Conservation (phyloP, 192 early-diverging fungal species). For the Funneliformis mosseae region DNA sequence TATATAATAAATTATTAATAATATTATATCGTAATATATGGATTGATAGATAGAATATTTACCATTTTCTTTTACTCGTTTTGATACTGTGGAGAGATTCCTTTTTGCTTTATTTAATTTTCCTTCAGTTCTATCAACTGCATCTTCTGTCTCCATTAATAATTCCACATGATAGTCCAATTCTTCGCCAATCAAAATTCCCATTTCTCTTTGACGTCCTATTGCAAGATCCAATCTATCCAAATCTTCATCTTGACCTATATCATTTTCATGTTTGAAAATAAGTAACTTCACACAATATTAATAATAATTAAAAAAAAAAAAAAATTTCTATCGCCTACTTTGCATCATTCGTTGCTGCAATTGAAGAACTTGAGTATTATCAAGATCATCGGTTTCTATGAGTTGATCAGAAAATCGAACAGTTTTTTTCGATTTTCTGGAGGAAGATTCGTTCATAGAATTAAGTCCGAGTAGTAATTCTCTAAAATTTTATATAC, state of each 20-base stretch:
- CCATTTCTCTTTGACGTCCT: conserved; percentile 69
- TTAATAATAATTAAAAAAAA: neutral
- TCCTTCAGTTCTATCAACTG: conserved; percentile 59
- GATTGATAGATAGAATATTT: conserved; percentile 29
- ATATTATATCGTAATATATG: neutral
- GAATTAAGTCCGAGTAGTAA: conserved; percentile 34
- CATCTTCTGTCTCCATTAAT: conserved; percentile 70
- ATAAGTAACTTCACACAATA: conserved; percentile 4
- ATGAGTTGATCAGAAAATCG: conserved; percentile 48
- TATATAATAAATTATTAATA: neutral
- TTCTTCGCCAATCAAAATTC: conserved; percentile 74
- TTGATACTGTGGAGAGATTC: conserved; percentile 53
- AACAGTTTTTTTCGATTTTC: conserved; percentile 40
- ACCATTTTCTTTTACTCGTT: conserved; percentile 57
- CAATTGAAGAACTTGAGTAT: conserved; percentile 58
- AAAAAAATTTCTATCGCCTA: conserved; percentile 35
- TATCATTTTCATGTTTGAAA: neutral
- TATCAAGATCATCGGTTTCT: conserved; percentile 46
- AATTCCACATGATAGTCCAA: conserved; percentile 69
- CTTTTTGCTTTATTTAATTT: conserved; percentile 49
- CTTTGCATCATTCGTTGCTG: conserved; percentile 70
- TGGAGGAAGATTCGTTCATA: conserved; percentile 38
- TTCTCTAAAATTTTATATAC: conserved; percentile 32
- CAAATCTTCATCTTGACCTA: conserved; percentile 78
- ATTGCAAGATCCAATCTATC: conserved; percentile 65